phyloP scores from a whole-genome alignment of 2,329 filamentous ascomycete genomes.

The Rosellinia necatrix region DNA sequence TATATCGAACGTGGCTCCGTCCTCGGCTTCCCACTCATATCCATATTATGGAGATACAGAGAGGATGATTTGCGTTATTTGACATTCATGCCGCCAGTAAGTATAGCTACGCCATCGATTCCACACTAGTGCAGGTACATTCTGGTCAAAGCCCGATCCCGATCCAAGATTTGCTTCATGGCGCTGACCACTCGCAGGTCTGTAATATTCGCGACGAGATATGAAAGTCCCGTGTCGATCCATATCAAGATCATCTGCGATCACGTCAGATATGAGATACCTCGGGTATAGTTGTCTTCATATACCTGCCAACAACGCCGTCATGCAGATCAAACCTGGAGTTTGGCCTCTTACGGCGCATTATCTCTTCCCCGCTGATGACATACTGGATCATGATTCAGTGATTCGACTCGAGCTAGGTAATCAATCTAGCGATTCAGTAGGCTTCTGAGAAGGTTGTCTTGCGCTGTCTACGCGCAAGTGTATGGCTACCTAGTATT shows the following conservation, averaged over 20 bases:
- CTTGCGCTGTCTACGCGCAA: background rate
- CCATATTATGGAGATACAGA: too few relatives aligned
- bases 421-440: background rate
- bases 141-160: background rate
- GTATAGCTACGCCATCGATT: background rate
- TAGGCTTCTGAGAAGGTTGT: background rate
- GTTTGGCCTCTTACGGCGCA: conserved; percentile 2
- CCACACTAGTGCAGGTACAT: background rate
- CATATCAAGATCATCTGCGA: conserved; percentile 9
- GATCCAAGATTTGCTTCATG: background rate
- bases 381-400: conserved; percentile 8
- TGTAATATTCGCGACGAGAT: background rate
- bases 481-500: background rate
- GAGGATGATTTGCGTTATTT: conserved; percentile 10
- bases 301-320: background rate
- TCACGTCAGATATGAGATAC: conserved; percentile 23
- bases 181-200: conserved; percentile 1
- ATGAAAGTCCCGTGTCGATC: conserved; percentile 20
- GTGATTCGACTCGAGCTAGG: background rate
- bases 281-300: background rate
- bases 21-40: too few relatives aligned
- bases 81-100: background rate
- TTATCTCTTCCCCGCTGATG: too few relatives aligned
- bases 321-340: conserved; percentile 11
- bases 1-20: too few relatives aligned